phyloP scores from a whole-genome alignment of 2,329 filamentous ascomycete species.

The Taxawa tesnikishii region DNA sequence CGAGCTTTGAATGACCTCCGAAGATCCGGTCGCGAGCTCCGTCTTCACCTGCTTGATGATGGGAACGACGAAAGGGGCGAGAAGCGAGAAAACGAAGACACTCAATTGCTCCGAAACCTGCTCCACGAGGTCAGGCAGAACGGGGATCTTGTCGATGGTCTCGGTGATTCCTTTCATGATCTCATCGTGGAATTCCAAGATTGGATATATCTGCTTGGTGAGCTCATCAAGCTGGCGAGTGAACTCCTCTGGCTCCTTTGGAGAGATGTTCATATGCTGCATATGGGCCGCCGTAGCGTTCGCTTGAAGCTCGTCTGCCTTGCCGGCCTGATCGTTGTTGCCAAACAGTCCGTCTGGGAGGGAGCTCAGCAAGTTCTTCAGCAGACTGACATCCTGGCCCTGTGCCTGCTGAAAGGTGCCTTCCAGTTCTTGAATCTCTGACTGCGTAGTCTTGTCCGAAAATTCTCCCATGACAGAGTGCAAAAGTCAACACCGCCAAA shows the following conservation, averaged over 20 bases:
- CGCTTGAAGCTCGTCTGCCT: slow-evolving; percentile 67
- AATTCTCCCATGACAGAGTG: slow-evolving; percentile 38
- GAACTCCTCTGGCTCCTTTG: slow-evolving; percentile 72
- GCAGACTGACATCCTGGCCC: slow-evolving; percentile 56
- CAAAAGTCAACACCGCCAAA: slow-evolving; percentile 41
- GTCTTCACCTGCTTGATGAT: slow-evolving; percentile 77
- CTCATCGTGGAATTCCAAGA: slow-evolving; percentile 83
- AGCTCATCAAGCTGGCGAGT: slow-evolving; percentile 63
- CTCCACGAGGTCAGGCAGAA: slow-evolving; percentile 74
- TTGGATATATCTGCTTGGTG: slow-evolving; percentile 72
- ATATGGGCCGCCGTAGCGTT: slow-evolving; percentile 59
- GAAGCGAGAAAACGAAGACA: slow-evolving; percentile 79
- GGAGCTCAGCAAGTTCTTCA: slow-evolving; percentile 69
- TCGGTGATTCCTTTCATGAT: slow-evolving; percentile 67
- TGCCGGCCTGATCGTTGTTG: slow-evolving; percentile 57
- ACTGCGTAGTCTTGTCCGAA: slow-evolving; percentile 36
- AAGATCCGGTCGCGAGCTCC: slow-evolving; percentile 75
- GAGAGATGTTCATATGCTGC: slow-evolving; percentile 49
- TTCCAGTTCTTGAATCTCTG: slow-evolving; percentile 50
- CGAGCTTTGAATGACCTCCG: slow-evolving; percentile 77
- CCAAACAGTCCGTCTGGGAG: slow-evolving; percentile 74
- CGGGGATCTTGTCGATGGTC: slow-evolving; percentile 72
- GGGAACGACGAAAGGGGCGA: slow-evolving; percentile 78
- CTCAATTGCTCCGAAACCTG: slow-evolving; percentile 79
- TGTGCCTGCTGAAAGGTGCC: slow-evolving; percentile 55